A percentile compares a stretch with the other conserved stretches of the same genome.
Conservation (phyloP, 2,329 filamentous ascomycete species). For the Ophiostoma piceae region DNA sequence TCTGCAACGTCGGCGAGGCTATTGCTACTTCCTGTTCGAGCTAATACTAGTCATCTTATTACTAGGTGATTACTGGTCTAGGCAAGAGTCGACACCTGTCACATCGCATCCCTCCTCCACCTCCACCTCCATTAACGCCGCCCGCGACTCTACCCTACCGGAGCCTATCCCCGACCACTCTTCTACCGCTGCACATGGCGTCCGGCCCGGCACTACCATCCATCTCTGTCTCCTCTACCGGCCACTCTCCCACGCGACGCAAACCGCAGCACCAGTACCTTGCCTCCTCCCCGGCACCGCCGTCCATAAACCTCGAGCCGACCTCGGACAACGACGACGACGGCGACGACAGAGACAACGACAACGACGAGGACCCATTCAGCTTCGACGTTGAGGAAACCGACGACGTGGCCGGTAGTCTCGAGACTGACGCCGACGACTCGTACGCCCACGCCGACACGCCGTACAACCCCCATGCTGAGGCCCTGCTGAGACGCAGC, state of each 20-base stretch:
- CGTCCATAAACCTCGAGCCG: constrained; percentile 21
- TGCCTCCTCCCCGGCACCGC: constrained; percentile 18
- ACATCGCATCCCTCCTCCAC: neutral
- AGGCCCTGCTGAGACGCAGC: constrained; percentile 26
- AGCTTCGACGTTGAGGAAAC: constrained; percentile 16
- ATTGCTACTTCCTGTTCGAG: constrained; percentile 3
- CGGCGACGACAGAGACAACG: neutral
- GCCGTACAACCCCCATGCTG: constrained; percentile 25
- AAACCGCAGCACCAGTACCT: neutral
- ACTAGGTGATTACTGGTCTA: constrained; percentile 1
- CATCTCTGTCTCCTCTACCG: constrained; percentile 15
- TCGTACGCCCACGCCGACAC: neutral
- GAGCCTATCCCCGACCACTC: neutral
- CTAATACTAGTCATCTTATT: neutral
- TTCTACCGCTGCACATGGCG: constrained; percentile 22
- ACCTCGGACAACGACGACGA: constrained; percentile 20
- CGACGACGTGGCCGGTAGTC: neutral
- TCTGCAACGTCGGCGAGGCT: constrained; percentile 13
- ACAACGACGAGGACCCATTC: constrained; percentile 19
- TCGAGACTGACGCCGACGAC: neutral
- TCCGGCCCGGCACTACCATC: constrained; percentile 18
- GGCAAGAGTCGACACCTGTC: neutral
- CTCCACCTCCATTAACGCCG: neutral
- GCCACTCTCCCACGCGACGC: neutral
- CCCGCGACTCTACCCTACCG: neutral